These are phyloP conservation scores for Rhododendron molle DNA, from an alignment of 148 eudicot genomes.

Conservation along the genomic window DNA sequence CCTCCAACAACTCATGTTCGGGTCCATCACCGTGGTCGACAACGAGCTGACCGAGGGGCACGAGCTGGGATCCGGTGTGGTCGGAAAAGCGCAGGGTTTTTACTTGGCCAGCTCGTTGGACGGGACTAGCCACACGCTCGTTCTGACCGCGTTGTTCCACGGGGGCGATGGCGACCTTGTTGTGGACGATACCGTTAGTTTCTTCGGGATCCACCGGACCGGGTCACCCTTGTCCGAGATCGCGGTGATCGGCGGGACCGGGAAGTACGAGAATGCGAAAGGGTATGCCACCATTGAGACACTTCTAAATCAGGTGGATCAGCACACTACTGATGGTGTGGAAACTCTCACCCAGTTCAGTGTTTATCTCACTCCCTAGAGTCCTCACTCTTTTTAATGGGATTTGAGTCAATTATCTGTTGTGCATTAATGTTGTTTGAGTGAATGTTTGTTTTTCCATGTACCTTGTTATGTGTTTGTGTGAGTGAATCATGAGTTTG, in stretches of 20 bases:
- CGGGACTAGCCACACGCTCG: constrained; percentile 83
- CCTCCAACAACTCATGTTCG: constrained; percentile 88
- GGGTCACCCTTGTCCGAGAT: constrained; percentile 69
- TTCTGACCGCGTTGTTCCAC: constrained; percentile 64
- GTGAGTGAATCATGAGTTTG: constrained; percentile 16
- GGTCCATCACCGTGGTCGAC: constrained; percentile 81
- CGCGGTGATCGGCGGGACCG: constrained; percentile 83
- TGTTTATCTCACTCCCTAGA: constrained; percentile 45
- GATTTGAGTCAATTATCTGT: neutral
- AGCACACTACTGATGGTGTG: constrained; percentile 90
- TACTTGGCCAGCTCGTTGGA: constrained; percentile 84
- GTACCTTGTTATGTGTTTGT: constrained; percentile 41
- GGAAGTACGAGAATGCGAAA: constrained; percentile 74
- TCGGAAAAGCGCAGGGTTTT: constrained; percentile 77
- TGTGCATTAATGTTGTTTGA: neutral
- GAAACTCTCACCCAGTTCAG: constrained; percentile 75
- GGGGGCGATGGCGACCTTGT: constrained; percentile 33
- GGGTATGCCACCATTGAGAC: constrained; percentile 87
- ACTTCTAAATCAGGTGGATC: constrained; percentile 72
- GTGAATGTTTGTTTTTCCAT: constrained; percentile 17
- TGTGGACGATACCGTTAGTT: constrained; percentile 59
- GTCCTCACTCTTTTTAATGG: neutral
- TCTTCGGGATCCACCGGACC: constrained; percentile 87
- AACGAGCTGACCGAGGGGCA: constrained; percentile 82
- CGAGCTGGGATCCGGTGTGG: constrained; percentile 69